These are phyloP conservation scores for Flueggea neowawraea DNA, from an alignment of 441 rosid genomes.

Conservation along the genomic window DNA sequence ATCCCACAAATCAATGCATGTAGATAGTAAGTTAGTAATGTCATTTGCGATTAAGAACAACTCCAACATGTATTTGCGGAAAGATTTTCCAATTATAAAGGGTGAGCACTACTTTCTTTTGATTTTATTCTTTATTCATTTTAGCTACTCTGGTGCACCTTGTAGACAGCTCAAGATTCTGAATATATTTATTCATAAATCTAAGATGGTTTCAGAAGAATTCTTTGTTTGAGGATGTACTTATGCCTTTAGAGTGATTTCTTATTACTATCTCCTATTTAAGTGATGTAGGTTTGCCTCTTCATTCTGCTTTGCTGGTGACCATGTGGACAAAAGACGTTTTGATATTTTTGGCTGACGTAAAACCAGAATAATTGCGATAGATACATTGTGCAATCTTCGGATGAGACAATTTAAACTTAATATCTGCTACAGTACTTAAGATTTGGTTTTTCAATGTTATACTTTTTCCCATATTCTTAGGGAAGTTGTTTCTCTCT, in stretches of 20 bases:
- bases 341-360: slow-evolving; percentile 60
- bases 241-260: slow-evolving; percentile 6
- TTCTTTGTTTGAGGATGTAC: no score
- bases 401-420: slow-evolving; percentile 55
- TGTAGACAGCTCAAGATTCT: no score
- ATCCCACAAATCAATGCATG: no score
- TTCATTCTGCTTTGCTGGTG: slow-evolving; percentile 83
- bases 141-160: background rate
- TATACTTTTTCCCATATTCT: no score
- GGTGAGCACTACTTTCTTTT: slow-evolving; percentile 40
- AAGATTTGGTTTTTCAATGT: background rate
- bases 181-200: no score
- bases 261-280: slow-evolving; percentile 14
- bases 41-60: no score
- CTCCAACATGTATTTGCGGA: no score
- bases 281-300: slow-evolving; percentile 73
- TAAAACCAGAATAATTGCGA: slow-evolving; percentile 70
- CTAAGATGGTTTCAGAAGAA: no score
- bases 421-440: slow-evolving; percentile 63
- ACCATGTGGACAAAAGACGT: slow-evolving; percentile 56
- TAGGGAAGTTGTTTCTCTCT: no score
- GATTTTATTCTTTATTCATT: background rate
- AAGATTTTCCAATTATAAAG: slow-evolving; percentile 76
- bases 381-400: slow-evolving; percentile 76
- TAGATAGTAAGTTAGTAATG: no score